Evolutionary conservation across 345 rosid species (phyloP), one percentile per base, ranked within the genome.

Genomic region (Capsella bursapastoris): DNA sequence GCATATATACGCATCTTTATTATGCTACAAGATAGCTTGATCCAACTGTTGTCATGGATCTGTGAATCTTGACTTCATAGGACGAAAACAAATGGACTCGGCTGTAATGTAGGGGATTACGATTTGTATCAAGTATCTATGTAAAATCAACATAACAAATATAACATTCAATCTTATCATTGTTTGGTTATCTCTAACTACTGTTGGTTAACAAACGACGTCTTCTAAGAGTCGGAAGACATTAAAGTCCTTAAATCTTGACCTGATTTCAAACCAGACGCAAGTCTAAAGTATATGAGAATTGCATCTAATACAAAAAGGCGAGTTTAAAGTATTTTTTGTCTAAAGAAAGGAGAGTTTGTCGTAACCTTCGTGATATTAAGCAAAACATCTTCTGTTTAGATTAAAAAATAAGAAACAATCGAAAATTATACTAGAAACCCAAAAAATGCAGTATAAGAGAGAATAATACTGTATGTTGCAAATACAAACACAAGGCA

Each of bases 251-350:
- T 29, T 29, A 29, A 77, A 51, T 81, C 83, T 6, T 73, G 43
- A 60, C 80, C 83, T 13, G 80, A 62, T 79, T 84, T 86, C 55
- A 88, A 81, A 22, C 25, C 25, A 22, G 25, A 22, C 25, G 2
- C 2, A 22, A 22, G 75, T 85, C 93, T 66, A 88, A 29, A 29
- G 32, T 29, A 29, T 4, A 29, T 29, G 38, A 35, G 38, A 2
- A 35, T 35, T 35, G 38, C 77, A 15, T 90, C 73, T 37, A 37
- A 7, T 35, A 6, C 3, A 35, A 37, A 37, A 37, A 2, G 11
- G 41, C 8, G 41, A 18, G 22, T 18, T 18, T 18, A 18, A 18
- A 18, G 22, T 18, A 18, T 18, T 18, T 18, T 18, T 18, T 18
- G 22, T 18, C 22, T 18, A 18, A 18, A 18, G 22, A 18, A 18